Evolutionary conservation across 768 basidiomycete species (phyloP).

Genomic region (Ramaria sp.): DNA sequence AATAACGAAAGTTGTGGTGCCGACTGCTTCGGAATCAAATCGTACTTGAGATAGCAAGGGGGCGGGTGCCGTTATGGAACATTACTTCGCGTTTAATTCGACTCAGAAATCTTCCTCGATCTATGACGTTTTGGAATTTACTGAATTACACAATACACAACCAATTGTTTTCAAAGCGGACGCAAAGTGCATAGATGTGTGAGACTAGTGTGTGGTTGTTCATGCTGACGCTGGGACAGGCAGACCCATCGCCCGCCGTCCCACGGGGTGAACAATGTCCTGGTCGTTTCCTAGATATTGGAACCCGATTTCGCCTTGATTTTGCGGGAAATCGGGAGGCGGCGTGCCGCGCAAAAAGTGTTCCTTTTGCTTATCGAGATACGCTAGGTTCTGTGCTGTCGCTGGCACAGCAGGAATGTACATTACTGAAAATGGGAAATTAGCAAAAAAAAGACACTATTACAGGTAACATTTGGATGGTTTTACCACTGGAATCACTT

Average conservation of each 20-base stretch:
- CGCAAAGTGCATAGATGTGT: too few relatives aligned
- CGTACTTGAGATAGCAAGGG: neutral
- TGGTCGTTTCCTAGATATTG: constrained; percentile 27
- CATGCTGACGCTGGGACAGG: constrained; percentile 10
- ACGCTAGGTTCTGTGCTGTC: constrained; percentile 49
- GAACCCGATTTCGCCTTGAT: constrained; percentile 29
- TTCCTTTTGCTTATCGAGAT: constrained; percentile 51
- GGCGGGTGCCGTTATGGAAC: neutral
- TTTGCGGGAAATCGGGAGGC: constrained; percentile 59
- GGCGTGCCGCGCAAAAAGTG: constrained; percentile 47
- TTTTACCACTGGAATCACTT: constrained; percentile 10
- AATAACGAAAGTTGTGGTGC: neutral
- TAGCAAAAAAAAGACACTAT: too few relatives aligned
- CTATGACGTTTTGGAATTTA: too few relatives aligned
- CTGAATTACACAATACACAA: too few relatives aligned
- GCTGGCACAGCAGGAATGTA: constrained; percentile 67
- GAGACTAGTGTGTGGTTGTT: neutral
- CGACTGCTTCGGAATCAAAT: neutral
- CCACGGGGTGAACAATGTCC: constrained; percentile 26
- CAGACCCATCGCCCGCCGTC: constrained; percentile 35
- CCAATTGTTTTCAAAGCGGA: too few relatives aligned
- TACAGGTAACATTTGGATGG: too few relatives aligned
- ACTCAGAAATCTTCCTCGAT: too few relatives aligned
- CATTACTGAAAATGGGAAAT: too few relatives aligned
- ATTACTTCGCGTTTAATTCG: too few relatives aligned